phyloP scores from a whole-genome alignment of 352 stramenopile species.

The Globisporangium takayamanum region DNA sequence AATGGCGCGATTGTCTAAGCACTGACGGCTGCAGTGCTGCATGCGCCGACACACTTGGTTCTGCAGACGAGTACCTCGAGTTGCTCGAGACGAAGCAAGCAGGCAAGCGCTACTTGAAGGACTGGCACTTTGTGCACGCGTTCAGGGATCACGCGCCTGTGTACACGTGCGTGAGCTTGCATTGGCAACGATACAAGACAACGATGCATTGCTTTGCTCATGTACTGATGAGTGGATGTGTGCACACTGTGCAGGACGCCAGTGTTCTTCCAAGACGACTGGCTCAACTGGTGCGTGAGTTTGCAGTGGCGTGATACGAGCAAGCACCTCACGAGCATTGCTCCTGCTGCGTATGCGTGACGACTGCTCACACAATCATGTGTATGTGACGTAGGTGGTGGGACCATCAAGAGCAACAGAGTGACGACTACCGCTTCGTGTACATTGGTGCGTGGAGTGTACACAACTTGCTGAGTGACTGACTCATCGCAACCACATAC shows the following conservation, averaged over 20 bases:
- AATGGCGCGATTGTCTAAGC: too few species aligned
- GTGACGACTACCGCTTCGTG: constrained; percentile 94
- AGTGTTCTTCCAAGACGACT: constrained; percentile 86
- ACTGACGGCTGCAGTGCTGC: too few species aligned
- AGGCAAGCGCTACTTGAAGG: constrained; percentile 76
- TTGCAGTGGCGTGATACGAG: neutral
- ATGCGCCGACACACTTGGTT: too few species aligned
- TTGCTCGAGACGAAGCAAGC: constrained; percentile 33
- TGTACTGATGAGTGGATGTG: neutral
- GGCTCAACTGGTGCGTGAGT: constrained; percentile 73
- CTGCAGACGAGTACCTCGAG: constrained; percentile 55
- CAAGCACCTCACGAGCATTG: neutral
- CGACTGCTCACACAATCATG: neutral
- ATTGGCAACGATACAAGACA: neutral
- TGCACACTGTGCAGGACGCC: constrained; percentile 50
- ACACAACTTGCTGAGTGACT: neutral
- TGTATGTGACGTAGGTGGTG: constrained; percentile 46
- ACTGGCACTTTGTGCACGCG: constrained; percentile 79
- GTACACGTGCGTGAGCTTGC: constrained; percentile 37
- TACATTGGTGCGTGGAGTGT: constrained; percentile 79
- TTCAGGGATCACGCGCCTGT: constrained; percentile 34
- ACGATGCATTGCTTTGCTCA: neutral
- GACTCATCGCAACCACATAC: neutral
- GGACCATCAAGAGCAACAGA: constrained; percentile 52
- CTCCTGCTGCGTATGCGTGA: neutral